Evolutionary conservation across 352 stramenopile species (phyloP).

Genomic region (Blastocystis sp.): DNA sequence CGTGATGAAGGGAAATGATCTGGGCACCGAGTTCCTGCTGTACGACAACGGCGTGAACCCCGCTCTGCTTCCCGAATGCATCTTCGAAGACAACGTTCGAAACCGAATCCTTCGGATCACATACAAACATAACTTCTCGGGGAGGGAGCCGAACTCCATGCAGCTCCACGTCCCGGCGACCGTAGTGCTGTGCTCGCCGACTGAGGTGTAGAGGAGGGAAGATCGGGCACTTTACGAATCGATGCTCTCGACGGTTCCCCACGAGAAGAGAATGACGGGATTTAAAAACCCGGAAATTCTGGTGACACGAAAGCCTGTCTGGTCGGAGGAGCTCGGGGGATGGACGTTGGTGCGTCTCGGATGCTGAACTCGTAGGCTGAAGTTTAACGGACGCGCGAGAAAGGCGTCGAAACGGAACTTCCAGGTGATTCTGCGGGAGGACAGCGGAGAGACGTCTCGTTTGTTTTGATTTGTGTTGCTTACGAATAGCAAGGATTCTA

Average conservation of each 20-base stretch:
- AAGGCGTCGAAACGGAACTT: constrained; percentile 59
- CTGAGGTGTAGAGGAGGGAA: background rate
- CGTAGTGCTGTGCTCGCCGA: background rate
- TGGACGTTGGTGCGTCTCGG: constrained; percentile 16
- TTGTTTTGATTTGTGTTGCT: background rate
- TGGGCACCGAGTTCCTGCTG: constrained; percentile 42
- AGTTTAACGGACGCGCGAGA: constrained; percentile 29
- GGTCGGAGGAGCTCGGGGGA: background rate
- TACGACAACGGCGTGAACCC: constrained; percentile 58
- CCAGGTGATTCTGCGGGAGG: constrained; percentile 51
- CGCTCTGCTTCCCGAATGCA: background rate
- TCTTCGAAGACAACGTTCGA: constrained; percentile 10
- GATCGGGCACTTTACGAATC: background rate
- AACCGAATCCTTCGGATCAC: background rate
- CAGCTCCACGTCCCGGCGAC: background rate
- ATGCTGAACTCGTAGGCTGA: background rate
- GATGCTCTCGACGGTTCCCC: background rate
- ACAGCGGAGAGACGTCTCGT: background rate
- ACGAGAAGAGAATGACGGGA: background rate
- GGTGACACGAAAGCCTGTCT: constrained; percentile 23
- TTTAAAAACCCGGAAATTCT: background rate
- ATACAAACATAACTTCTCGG: constrained; percentile 7
- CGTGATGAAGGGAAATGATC: constrained; percentile 25
- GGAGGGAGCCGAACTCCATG: background rate
- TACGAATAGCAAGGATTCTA: background rate